Base-by-base conservation (phyloP, 129 eudicot genomes). In the Arctium minus region DNA sequence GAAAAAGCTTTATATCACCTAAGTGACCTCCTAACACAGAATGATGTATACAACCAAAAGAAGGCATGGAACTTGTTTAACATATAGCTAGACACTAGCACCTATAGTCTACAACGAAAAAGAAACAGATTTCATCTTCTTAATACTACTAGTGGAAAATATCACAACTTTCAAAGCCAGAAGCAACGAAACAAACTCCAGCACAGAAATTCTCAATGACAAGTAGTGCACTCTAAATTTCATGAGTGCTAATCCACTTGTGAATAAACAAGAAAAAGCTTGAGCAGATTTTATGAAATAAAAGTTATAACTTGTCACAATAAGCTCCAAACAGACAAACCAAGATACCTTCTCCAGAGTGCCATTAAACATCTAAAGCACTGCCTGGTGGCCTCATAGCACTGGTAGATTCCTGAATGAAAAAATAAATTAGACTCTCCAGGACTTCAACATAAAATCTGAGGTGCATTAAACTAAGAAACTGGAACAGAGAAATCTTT, bases 301-400 rank as follows among this genome's bases (percentile, higher is more conserved):
- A 32, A 31, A 70, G 72, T 32, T 12, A 44, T 79, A 35, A 60
- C 39, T 82, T 35, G 50, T 88, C 75, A 79, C 76, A 90, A 38
- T 72, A 90, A 86, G 70, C 75, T 70, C 90, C 91, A 84, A 85
- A 82, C 82, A 84, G 85, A 88, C 96, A 92, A 86, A 91, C 97
- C 95, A 89, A 88, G 85, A 87, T 94, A 94, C 98, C 98, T 94
- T 92, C 98, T 90, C 93, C 92, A 92, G 80, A 83, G 84, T 92
- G 96, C 90, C 92, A 80, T 80, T 85, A 88, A 80, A 90, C 92
- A 92, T 85, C 91, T 87, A 89, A 86, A 90, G 88, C 93, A 94
- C 91, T 87, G 92, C 77, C 92, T 73, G 90, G 86, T 87, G 88
- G 90, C 94, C 92, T 88, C 99, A 92, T 85, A 87, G 87, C 92